Evolutionary conservation across 2,329 filamentous ascomycete genomes (phyloP), one percentile per base, ranked within the genome.

Genomic region (Pseudopithomyces maydicus): DNA sequence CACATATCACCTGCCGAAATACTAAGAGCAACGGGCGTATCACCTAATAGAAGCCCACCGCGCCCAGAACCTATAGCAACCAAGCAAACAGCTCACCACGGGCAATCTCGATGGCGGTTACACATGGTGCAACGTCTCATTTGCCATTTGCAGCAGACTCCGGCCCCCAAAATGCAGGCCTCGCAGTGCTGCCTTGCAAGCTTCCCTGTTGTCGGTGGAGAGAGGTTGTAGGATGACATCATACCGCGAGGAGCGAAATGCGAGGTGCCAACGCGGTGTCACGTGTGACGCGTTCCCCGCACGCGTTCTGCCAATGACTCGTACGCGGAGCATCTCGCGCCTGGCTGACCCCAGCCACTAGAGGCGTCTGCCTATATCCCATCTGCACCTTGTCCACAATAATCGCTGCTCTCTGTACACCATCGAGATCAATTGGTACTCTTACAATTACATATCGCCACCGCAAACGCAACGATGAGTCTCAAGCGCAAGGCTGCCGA

Each of bases 401-500:
- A 36, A 47, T 52, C 20, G 26, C 55, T 42, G 15, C 23, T 29
- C 26, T 29, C 54, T 48, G 36, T 41, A 51, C 41, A 48, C 54
- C 39, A 44, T 36, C 44, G 26, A 47, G 43, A 52, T 54, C 56
- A 64, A 64, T 62, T 59, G 42, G 36, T 8, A 32, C 14, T 33
- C 42, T 39, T 49, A 20, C 29, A 50, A 36, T n/a, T n/a, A n/a
- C n/a, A 19, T 15, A 38, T 53, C 39, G 52, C 59, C 56, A 71
- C 39, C 58, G 35, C 14, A 39, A 71, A 38, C 58, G 35, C 14
- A 39, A 51, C 2, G 11, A 82, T 82, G 80, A 79, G 78, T 54
- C 75, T 83, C 63, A 83, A 83, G 68, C 79, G 81, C 57, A 82
- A 82, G 70, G 80, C 81, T 33, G 75, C 74, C 52, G 77, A 79